A percentile compares a stretch with the other conserved stretches of the same genome.
Conservation (phyloP, 2,329 filamentous ascomycete genomes). For the Penicillium sp. region DNA sequence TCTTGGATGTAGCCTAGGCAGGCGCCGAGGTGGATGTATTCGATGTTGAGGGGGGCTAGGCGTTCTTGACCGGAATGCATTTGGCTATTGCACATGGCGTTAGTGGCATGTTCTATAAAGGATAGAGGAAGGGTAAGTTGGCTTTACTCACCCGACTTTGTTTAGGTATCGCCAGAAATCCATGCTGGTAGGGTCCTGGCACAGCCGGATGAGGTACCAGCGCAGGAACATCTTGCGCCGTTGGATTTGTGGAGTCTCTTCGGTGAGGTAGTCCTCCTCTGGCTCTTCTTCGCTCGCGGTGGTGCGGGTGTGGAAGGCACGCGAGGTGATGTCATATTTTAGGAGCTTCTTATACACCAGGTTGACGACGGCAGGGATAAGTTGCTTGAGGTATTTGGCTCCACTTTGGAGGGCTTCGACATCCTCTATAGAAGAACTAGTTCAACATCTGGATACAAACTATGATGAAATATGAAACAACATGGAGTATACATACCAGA, state of each 20-base stretch:
- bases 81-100: conserved; percentile 14
- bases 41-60: conserved; percentile 70
- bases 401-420: conserved; percentile 68
- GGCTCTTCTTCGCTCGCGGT: conserved; percentile 64
- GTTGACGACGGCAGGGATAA: conserved; percentile 80
- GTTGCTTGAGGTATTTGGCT: conserved; percentile 74
- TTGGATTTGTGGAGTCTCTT: conserved; percentile 71
- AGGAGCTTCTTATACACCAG: conserved; percentile 81
- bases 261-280: conserved; percentile 62
- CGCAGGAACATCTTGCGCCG: conserved; percentile 74
- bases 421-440: conserved; percentile 55
- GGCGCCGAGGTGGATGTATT: conserved; percentile 75
- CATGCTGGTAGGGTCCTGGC: conserved; percentile 70
- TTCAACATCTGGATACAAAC: neutral
- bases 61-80: conserved; percentile 80
- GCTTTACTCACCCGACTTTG: conserved; percentile 66
- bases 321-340: conserved; percentile 77
- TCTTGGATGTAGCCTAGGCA: conserved; percentile 75
- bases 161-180: conserved; percentile 83
- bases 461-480: neutral
- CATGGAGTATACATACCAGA: conserved; percentile 54
- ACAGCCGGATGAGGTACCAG: conserved; percentile 73
- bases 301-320: conserved; percentile 65
- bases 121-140: neutral
- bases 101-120: neutral